Percentiles rank a stretch among this genome's conserved stretches.
These are phyloP conservation scores for Fusarium udum DNA, from an alignment of 2,329 filamentous ascomycete genomes.

Conservation along the genomic window DNA sequence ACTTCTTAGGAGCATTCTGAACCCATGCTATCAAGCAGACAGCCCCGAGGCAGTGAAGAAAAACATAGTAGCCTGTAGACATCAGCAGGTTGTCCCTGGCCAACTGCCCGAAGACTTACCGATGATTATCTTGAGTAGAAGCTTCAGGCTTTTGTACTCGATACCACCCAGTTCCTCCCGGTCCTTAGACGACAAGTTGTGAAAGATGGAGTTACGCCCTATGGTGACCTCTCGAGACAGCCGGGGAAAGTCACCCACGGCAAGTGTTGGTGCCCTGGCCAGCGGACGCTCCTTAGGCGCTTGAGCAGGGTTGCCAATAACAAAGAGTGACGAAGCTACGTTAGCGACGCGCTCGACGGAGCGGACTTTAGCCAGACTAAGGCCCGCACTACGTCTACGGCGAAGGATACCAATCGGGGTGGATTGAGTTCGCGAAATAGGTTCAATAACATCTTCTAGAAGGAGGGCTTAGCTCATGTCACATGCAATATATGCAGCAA, in stretches of 20 bases:
- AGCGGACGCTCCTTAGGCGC: constrained; percentile 25
- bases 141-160: constrained; percentile 60
- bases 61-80: constrained; percentile 54
- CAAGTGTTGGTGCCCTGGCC: constrained; percentile 19
- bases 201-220: constrained; percentile 58
- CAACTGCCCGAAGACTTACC: constrained; percentile 41
- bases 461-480: neutral
- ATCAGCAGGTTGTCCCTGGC: neutral
- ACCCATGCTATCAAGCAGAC: constrained; percentile 61
- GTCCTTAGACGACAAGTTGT: constrained; percentile 53
- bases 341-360: constrained; percentile 50
- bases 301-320: constrained; percentile 45
- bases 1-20: constrained; percentile 51
- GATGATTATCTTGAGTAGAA: constrained; percentile 58
- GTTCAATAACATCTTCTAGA: constrained; percentile 35
- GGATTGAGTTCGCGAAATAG: constrained; percentile 22
- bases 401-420: constrained; percentile 26
- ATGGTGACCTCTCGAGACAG: constrained; percentile 56
- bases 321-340: constrained; percentile 52
- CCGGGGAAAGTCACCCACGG: constrained; percentile 47
- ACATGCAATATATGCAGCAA: neutral
- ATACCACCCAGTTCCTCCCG: constrained; percentile 60
- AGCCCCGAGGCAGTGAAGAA: constrained; percentile 58
- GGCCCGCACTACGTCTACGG: constrained; percentile 37
- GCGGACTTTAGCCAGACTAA: constrained; percentile 43